phyloP scores from a whole-genome alignment of 73 alveolate species.

The Paraurostyla sp. region DNA sequence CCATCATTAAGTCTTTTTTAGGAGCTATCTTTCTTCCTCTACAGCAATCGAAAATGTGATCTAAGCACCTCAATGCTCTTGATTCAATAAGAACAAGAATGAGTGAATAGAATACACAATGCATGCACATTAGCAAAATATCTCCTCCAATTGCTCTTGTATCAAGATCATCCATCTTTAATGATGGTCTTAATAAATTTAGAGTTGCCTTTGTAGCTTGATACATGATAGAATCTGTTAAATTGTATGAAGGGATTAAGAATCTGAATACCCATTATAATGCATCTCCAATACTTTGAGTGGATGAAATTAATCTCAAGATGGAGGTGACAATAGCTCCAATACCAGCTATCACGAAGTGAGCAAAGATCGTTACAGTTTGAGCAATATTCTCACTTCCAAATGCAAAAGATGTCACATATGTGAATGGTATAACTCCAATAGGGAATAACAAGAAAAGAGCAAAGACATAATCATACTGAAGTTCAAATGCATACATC shows the following conservation, averaged over 20 bases:
- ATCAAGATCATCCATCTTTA: neutral
- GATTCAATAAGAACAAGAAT: constrained; percentile 17
- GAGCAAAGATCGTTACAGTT: constrained; percentile 80
- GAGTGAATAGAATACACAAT: constrained; percentile 10
- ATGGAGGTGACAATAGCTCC: constrained; percentile 64
- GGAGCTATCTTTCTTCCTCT: neutral
- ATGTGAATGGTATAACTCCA: constrained; percentile 94
- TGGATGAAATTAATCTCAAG: constrained; percentile 26
- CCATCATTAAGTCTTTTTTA: constrained; percentile 32
- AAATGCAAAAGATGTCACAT: constrained; percentile 82
- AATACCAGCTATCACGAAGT: constrained; percentile 72
- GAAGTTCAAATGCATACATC: constrained; percentile 54
- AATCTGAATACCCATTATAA: constrained; percentile 61
- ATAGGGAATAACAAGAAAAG: constrained; percentile 87
- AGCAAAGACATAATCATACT: constrained; percentile 71
- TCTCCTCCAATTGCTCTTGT: constrained; percentile 50
- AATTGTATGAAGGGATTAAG: constrained; percentile 2
- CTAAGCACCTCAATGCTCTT: neutral
- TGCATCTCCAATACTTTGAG: constrained; percentile 31
- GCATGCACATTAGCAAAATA: neutral
- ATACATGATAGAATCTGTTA: neutral
- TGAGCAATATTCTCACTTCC: constrained; percentile 78
- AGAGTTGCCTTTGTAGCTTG: neutral
- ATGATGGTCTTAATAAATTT: neutral
- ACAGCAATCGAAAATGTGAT: neutral